Evolutionary conservation across 176 grass and related monocot genomes (phyloP).

Genomic region (Thinopyrum elongatum): DNA sequence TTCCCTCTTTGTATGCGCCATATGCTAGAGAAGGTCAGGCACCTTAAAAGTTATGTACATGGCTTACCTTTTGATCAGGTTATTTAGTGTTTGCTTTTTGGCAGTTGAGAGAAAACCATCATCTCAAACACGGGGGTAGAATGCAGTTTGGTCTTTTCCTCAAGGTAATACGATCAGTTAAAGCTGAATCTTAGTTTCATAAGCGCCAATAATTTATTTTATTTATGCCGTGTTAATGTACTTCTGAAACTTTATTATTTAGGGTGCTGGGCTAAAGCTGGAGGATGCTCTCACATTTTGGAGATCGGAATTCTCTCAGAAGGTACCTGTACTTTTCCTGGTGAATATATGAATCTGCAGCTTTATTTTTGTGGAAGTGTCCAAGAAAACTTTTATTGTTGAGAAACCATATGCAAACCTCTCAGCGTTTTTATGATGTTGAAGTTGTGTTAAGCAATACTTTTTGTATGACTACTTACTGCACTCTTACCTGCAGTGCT

Average conservation of each 20-base stretch:
- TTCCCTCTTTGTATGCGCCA: slow-evolving; percentile 99
- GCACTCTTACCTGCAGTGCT: not conserved
- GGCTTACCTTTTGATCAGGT: slow-evolving; percentile 25
- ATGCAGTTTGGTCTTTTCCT: slow-evolving; percentile 98
- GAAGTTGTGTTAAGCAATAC: not conserved
- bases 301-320: slow-evolving; percentile 95
- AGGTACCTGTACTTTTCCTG: slow-evolving; percentile 50
- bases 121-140: slow-evolving; percentile 94
- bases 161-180: slow-evolving; percentile 62
- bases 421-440: not conserved
- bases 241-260: not conserved
- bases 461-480: not conserved
- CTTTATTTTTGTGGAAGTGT: not conserved
- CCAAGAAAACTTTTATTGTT: not conserved
- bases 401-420: not conserved
- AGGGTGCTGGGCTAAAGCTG: slow-evolving; percentile 94
- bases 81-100: slow-evolving; percentile 35
- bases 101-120: slow-evolving; percentile 93
- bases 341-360: slow-evolving; percentile 4
- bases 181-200: not conserved
- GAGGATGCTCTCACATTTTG: slow-evolving; percentile 98
- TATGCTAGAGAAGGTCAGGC: slow-evolving; percentile 82
- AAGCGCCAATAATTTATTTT: not conserved
- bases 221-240: not conserved
- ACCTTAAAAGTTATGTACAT: slow-evolving; percentile 26